Evolutionary conservation across 371 early-diverging fungal species (phyloP).

Genomic region (Mortierella sp.): DNA sequence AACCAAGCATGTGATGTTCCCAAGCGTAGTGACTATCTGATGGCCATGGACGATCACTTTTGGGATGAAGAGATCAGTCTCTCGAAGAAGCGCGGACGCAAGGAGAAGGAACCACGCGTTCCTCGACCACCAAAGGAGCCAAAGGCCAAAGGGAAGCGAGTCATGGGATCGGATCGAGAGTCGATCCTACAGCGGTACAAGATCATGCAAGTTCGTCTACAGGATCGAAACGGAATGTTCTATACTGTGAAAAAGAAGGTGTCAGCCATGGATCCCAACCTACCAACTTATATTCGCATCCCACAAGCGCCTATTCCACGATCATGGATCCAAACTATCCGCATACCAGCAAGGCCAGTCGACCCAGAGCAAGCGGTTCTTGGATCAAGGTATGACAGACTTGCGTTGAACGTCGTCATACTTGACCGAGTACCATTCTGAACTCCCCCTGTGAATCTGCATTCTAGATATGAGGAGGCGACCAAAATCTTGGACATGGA

Average conservation of each 20-base stretch:
- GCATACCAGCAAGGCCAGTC: slow-evolving; percentile 47
- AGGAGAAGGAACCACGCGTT: slow-evolving; percentile 48
- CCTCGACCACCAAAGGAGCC: slow-evolving; percentile 38
- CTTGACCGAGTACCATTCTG: no score
- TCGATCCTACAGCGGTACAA: slow-evolving; percentile 82
- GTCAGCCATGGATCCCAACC: slow-evolving; percentile 79
- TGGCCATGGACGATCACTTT: slow-evolving; percentile 82
- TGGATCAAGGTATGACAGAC: slow-evolving; percentile 38
- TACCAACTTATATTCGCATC: slow-evolving; percentile 90
- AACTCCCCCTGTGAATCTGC: slow-evolving; percentile 4
- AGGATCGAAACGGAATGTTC: slow-evolving; percentile 83
- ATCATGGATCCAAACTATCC: slow-evolving; percentile 87
- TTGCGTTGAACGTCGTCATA: no score
- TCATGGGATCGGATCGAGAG: slow-evolving; percentile 63
- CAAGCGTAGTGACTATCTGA: slow-evolving; percentile 71
- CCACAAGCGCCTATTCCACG: slow-evolving; percentile 84
- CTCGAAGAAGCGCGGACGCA: slow-evolving; percentile 47
- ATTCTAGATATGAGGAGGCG: slow-evolving; percentile 60
- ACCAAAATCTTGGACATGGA: slow-evolving; percentile 55
- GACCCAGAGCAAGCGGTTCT: slow-evolving; percentile 10
- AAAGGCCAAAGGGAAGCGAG: slow-evolving; percentile 39
- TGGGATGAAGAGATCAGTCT: slow-evolving; percentile 77
- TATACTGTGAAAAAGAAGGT: slow-evolving; percentile 86
- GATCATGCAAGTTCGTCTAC: slow-evolving; percentile 84
- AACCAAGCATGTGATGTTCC: neutral